phyloP scores from a whole-genome alignment of 129 eudicot genomes.

The Lactuca sativa region DNA sequence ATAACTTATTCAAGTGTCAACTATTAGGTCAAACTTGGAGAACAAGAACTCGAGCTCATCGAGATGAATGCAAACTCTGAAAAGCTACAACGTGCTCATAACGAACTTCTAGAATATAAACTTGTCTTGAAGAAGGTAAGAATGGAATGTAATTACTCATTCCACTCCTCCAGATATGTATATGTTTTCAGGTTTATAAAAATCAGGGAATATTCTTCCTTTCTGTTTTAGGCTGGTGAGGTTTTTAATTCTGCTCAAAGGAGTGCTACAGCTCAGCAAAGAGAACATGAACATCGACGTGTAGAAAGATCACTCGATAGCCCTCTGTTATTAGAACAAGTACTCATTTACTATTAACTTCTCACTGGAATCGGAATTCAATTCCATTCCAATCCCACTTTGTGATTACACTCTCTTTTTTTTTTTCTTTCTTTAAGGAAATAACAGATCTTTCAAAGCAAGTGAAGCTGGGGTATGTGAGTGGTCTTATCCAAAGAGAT shows the following conservation, averaged over 20 bases:
- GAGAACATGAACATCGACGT: conserved; percentile 43
- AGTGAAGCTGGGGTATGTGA: conserved; percentile 73
- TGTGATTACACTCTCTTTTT: not conserved
- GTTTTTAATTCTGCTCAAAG: conserved; percentile 62
- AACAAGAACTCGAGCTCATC: conserved; percentile 64
- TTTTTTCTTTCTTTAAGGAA: conserved; percentile 39
- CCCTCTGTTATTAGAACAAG: conserved; percentile 81
- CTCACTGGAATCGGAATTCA: not conserved
- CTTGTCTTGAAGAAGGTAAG: conserved; percentile 78
- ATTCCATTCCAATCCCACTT: not conserved
- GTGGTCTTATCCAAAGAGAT: conserved; percentile 74
- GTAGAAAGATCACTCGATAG: conserved; percentile 75
- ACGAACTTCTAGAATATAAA: conserved; percentile 75
- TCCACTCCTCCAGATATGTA: not conserved
- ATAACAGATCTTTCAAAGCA: conserved; percentile 69
- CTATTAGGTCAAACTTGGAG: conserved; percentile 67
- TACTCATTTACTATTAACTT: conserved; percentile 27
- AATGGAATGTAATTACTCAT: not conserved
- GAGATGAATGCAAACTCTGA: conserved; percentile 83
- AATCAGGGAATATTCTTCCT: not conserved
- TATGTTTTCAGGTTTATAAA: not conserved
- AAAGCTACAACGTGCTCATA: conserved; percentile 66
- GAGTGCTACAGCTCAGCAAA: conserved; percentile 58
- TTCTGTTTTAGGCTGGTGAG: conserved; percentile 53
- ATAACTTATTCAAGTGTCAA: not conserved